phyloP scores from a whole-genome alignment of 495 filamentous ascomycete genomes.

The Neurospora tetraspora region DNA sequence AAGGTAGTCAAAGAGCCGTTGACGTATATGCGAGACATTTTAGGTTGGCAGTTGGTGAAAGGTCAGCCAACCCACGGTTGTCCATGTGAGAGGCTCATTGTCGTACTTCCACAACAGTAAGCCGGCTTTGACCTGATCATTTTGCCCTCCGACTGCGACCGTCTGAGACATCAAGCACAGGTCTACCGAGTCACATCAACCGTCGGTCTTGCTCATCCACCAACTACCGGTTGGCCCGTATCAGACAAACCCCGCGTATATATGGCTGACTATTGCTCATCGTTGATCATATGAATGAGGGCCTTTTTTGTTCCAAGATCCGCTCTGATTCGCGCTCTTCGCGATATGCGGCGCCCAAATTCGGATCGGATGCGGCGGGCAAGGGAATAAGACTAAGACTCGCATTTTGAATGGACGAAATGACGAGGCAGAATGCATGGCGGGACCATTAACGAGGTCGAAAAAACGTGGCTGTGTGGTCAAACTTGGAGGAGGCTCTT shows the following conservation, averaged over 20 bases:
- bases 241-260: background rate
- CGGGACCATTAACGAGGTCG: background rate
- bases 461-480: background rate
- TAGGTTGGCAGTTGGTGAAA: background rate
- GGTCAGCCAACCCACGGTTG: background rate
- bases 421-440: background rate
- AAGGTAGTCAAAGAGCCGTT: background rate
- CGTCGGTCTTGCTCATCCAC: background rate
- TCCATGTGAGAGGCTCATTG: background rate
- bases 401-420: background rate
- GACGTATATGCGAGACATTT: background rate
- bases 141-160: background rate
- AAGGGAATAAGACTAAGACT: background rate
- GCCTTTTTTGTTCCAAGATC: background rate
- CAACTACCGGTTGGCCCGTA: background rate
- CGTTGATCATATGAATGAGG: background rate
- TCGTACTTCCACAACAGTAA: background rate
- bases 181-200: background rate
- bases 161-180: background rate
- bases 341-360: background rate
- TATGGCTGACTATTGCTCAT: background rate
- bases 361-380: background rate
- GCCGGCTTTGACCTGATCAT: background rate
- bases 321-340: background rate
- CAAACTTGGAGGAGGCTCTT: background rate